A percentile compares a stretch with the other conserved stretches of the same genome.
phyloP scores from a whole-genome alignment of 352 stramenopile genomes.

The Phytophthora idaei region DNA sequence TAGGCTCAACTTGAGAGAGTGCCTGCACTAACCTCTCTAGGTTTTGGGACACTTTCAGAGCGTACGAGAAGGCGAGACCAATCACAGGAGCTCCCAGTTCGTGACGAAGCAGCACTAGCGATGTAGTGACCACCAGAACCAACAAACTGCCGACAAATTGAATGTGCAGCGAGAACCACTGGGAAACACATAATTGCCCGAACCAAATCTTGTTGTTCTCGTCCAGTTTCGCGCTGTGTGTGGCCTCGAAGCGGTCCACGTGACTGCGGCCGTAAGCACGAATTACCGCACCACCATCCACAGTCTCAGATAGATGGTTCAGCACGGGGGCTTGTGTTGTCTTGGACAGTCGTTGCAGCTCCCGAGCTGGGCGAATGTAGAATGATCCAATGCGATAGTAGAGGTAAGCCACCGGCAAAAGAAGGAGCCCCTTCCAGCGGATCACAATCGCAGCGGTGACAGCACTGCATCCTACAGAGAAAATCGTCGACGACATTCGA shows the following conservation, averaged over 20 bases:
- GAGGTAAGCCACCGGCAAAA: constrained; percentile 81
- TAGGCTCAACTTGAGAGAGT: constrained; percentile 52
- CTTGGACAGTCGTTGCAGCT: constrained; percentile 57
- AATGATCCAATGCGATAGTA: constrained; percentile 69
- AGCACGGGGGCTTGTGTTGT: constrained; percentile 55
- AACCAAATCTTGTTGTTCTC: constrained; percentile 52
- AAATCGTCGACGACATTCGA: constrained; percentile 66
- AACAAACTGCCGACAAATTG: constrained; percentile 80
- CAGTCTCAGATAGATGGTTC: constrained; percentile 55
- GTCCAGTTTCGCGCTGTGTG: constrained; percentile 45
- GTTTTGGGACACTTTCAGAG: constrained; percentile 83
- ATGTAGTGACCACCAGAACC: constrained; percentile 79
- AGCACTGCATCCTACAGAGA: constrained; percentile 79
- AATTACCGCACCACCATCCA: constrained; percentile 55
- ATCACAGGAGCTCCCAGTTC: constrained; percentile 59
- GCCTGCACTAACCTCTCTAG: constrained; percentile 86
- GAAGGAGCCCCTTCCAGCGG: constrained; percentile 76
- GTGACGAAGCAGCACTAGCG: constrained; percentile 56
- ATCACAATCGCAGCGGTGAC: constrained; percentile 85
- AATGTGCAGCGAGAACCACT: constrained; percentile 63
- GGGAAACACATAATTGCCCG: constrained; percentile 41
- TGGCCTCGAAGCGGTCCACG: constrained; percentile 43
- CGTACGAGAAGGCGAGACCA: constrained; percentile 91
- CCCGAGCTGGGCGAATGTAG: constrained; percentile 56
- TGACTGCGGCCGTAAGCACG: constrained; percentile 60